Conservation (phyloP, 495 filamentous ascomycete species). For the Saxophila tyrrhenica region DNA sequence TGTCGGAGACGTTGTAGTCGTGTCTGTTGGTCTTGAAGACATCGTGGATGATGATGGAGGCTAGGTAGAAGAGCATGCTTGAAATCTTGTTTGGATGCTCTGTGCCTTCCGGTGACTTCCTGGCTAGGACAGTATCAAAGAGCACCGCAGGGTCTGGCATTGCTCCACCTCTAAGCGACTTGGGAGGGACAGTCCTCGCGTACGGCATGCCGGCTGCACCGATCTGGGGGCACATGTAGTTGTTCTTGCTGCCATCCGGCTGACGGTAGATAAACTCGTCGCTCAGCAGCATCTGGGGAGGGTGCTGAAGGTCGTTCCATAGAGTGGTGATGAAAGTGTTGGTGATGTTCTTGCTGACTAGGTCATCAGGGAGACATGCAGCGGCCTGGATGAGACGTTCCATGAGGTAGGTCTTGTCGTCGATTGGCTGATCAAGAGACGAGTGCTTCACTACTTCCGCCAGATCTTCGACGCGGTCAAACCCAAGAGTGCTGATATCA, state of each 20-base stretch:
- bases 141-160: slow-evolving; percentile 66
- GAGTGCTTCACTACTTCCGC: slow-evolving; percentile 30
- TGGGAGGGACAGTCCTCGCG: slow-evolving; percentile 59
- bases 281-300: slow-evolving; percentile 49
- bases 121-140: slow-evolving; percentile 63
- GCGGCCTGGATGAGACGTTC: slow-evolving; percentile 37
- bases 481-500: background rate
- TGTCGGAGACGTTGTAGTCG: slow-evolving; percentile 50
- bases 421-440: slow-evolving; percentile 17
- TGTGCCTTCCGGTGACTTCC: slow-evolving; percentile 41
- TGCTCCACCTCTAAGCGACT: slow-evolving; percentile 47
- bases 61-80: slow-evolving; percentile 80
- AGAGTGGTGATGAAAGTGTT: slow-evolving; percentile 49
- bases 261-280: slow-evolving; percentile 48
- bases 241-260: slow-evolving; percentile 62
- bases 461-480: slow-evolving; percentile 34
- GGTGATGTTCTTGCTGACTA: slow-evolving; percentile 42
- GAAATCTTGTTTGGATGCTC: slow-evolving; percentile 72
- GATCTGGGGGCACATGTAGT: slow-evolving; percentile 49
- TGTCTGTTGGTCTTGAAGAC: slow-evolving; percentile 50
- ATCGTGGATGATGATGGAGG: slow-evolving; percentile 81
- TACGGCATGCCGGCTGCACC: slow-evolving; percentile 57
- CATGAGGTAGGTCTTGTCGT: slow-evolving; percentile 46
- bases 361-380: slow-evolving; percentile 35
- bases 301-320: slow-evolving; percentile 60